A percentile compares a stretch with the other conserved stretches of the same genome.
Conservation (phyloP, 2,329 filamentous ascomycete genomes). For the Metarhizium album region DNA sequence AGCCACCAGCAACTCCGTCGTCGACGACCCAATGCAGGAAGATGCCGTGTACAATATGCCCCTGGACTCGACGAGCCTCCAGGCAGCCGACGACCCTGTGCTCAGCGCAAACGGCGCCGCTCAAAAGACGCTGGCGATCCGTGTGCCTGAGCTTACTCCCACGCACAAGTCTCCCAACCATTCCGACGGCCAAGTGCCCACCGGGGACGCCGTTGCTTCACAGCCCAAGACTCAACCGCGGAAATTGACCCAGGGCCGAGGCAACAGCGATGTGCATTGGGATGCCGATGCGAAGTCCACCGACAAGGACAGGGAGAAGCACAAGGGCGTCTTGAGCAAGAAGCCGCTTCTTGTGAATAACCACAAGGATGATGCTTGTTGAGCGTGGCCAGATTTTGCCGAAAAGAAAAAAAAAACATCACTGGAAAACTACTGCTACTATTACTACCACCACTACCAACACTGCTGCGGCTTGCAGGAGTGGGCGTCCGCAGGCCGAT, state of each 20-base stretch:
- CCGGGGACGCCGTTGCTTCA: constrained; percentile 11
- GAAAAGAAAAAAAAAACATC: too few relatives aligned
- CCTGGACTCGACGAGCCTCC: constrained; percentile 15
- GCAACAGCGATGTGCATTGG: constrained; percentile 22
- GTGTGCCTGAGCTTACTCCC: not conserved
- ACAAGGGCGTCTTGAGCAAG: constrained; percentile 27
- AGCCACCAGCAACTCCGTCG: constrained; percentile 6
- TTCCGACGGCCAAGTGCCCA: constrained; percentile 13
- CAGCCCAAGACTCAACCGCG: constrained; percentile 26
- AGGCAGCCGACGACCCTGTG: constrained; percentile 17
- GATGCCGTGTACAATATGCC: constrained; percentile 23
- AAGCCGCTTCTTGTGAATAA: constrained; percentile 10
- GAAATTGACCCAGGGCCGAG: constrained; percentile 31
- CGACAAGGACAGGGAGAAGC: constrained; percentile 4
- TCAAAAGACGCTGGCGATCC: not conserved
- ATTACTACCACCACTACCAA: too few relatives aligned
- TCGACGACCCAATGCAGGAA: constrained; percentile 22
- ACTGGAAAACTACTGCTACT: too few relatives aligned
- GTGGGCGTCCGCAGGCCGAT: not conserved
- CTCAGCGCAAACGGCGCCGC: constrained; percentile 9
- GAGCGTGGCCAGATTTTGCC: not conserved
- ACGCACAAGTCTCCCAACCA: constrained; percentile 6
- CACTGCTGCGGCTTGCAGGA: not conserved
- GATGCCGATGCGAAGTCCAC: constrained; percentile 16
- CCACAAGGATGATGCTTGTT: not conserved